phyloP scores from a whole-genome alignment of 441 rosid species.

The Adansonia rubrostipa region DNA sequence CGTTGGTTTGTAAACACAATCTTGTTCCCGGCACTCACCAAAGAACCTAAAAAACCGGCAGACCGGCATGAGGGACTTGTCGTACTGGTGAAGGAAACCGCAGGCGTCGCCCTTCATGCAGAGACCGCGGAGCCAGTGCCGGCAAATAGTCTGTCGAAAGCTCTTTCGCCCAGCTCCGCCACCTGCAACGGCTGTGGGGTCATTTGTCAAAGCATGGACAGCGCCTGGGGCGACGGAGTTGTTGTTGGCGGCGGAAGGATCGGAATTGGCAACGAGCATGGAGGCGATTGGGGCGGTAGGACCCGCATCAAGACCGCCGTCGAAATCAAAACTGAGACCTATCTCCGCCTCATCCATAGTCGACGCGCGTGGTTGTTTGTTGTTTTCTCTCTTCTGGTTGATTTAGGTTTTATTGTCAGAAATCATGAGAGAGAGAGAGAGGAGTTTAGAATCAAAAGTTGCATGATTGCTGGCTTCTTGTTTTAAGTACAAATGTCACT shows the following conservation, averaged over 20 bases:
- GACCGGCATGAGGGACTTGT: conserved; percentile 96
- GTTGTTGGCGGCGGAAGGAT: conserved; percentile 33
- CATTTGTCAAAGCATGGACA: conserved; percentile 31
- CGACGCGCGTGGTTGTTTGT: neutral
- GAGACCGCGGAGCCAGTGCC: conserved; percentile 98
- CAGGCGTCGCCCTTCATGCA: conserved; percentile 99
- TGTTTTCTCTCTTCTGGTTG: neutral
- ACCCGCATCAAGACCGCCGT: conserved; percentile 84
- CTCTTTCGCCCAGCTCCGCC: conserved; percentile 68
- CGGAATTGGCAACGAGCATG: conserved; percentile 54
- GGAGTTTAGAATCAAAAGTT: neutral
- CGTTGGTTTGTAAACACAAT: conserved; percentile 94
- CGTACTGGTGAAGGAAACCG: conserved; percentile 96
- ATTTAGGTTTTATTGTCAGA: conserved; percentile 22
- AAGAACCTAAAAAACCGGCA: conserved; percentile 84
- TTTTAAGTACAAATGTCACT: too few relatives aligned
- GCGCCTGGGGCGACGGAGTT: conserved; percentile 28
- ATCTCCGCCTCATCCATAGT: conserved; percentile 91
- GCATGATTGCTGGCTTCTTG: too few relatives aligned
- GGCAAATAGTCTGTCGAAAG: conserved; percentile 96
- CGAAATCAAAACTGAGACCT: conserved; percentile 92
- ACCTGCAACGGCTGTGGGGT: conserved; percentile 29
- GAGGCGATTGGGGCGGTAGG: conserved; percentile 53
- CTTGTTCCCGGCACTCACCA: conserved; percentile 98
- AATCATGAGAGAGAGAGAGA: neutral